A percentile compares a stretch with the other conserved stretches of the same genome.
phyloP scores from a whole-genome alignment of 2,329 filamentous ascomycete species.

The Talaromyces sp. region DNA sequence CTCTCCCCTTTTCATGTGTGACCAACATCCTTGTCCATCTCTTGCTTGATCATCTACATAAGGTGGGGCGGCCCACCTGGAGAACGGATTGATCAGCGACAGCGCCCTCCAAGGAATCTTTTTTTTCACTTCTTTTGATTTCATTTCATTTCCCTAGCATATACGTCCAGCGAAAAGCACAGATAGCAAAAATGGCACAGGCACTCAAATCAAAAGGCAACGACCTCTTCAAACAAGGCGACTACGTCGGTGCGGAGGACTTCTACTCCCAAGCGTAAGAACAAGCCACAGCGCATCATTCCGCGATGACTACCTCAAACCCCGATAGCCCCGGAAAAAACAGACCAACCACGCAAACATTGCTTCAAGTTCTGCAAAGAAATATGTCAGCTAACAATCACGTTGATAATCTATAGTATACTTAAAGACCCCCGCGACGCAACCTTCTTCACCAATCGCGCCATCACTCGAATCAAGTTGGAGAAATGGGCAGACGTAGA shows the following conservation, averaged over 20 bases:
- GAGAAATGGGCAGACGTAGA: conserved; percentile 73
- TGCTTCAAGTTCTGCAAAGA: neutral
- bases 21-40: conserved; percentile 2
- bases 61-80: conserved; percentile 25
- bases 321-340: neutral
- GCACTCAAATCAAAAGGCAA: conserved; percentile 50
- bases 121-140: neutral
- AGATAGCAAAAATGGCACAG: conserved; percentile 33
- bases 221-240: conserved; percentile 48
- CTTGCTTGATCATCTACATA: conserved; percentile 9
- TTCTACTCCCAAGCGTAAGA: conserved; percentile 50
- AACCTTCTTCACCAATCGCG: conserved; percentile 84
- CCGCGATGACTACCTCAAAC: neutral
- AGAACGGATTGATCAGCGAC: conserved; percentile 24
- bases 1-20: too few relatives aligned
- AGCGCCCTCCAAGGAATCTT: conserved; percentile 9
- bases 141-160: neutral
- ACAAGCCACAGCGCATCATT: neutral
- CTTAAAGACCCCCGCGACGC: conserved; percentile 76
- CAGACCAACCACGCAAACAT: neutral
- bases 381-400: neutral
- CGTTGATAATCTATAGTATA: conserved; percentile 60
- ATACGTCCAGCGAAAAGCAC: neutral
- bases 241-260: conserved; percentile 51
- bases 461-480: conserved; percentile 78